phyloP scores from a whole-genome alignment of 106 monocot species.

The Dendrobium catenatum region DNA sequence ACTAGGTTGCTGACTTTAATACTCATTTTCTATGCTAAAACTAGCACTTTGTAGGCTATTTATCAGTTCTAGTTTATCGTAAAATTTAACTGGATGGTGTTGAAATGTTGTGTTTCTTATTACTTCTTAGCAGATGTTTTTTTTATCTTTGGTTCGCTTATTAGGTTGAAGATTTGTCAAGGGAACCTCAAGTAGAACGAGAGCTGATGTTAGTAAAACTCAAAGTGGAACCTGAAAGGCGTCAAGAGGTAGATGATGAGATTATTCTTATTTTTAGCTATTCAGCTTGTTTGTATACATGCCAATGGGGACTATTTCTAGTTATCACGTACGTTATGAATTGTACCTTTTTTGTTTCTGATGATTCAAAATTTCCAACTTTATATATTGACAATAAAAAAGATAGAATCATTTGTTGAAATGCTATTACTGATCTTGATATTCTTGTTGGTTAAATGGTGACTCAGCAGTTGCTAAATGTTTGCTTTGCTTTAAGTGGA shows the following conservation, averaged over 20 bases:
- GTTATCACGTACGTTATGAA: background rate
- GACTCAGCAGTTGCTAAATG: background rate
- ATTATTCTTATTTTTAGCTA: background rate
- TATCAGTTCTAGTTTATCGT: background rate
- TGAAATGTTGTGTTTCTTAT: background rate
- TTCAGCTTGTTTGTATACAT: background rate
- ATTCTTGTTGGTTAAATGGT: background rate
- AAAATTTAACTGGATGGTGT: background rate
- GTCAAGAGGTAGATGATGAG: constrained; percentile 49
- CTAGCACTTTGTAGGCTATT: background rate
- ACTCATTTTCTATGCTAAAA: constrained; percentile 1
- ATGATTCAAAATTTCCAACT: background rate
- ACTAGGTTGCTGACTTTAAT: background rate
- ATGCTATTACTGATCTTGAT: background rate
- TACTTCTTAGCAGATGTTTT: background rate
- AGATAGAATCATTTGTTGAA: background rate
- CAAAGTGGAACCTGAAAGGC: constrained; percentile 54
- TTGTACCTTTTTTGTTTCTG: background rate
- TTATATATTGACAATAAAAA: background rate
- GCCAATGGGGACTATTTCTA: background rate
- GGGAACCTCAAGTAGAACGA: constrained; percentile 78
- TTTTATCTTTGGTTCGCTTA: constrained; percentile 8
- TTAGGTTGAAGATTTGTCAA: constrained; percentile 94
- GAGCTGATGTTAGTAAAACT: constrained; percentile 91
- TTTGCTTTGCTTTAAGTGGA: background rate